Evolutionary conservation across 345 rosid species (phyloP).

Genomic region (Brassica nigra): DNA sequence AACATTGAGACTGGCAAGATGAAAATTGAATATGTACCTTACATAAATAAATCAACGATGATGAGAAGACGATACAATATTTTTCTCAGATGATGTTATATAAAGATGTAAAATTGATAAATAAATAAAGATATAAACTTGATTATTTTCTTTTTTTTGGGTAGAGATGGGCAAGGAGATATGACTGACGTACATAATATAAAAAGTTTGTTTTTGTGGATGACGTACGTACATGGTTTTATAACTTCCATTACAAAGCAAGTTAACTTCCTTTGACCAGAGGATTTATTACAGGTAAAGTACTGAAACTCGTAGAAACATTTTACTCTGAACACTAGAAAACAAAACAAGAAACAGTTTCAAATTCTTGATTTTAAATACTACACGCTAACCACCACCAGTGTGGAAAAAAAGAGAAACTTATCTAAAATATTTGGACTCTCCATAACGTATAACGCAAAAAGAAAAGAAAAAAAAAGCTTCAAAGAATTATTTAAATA

Average conservation of each 20-base stretch:
- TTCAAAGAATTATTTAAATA: neutral
- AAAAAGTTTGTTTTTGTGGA: neutral
- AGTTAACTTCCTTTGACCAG: conserved; percentile 31
- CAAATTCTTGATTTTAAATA: neutral
- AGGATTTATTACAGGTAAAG: conserved; percentile 10
- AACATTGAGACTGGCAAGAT: neutral
- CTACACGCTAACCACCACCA: neutral
- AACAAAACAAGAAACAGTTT: conserved; percentile 22
- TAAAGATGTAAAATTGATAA: too few relatives aligned
- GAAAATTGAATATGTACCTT: neutral
- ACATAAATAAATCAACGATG: neutral
- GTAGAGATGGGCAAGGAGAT: neutral
- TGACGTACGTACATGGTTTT: conserved; percentile 15
- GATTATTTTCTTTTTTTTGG: neutral
- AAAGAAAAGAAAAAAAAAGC: neutral
- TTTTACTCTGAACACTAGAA: conserved; percentile 9
- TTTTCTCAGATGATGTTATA: neutral
- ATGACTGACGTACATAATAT: neutral
- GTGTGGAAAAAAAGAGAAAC: neutral
- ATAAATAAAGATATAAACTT: neutral
- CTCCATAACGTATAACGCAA: conserved; percentile 2
- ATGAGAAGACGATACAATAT: neutral
- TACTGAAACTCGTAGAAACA: conserved; percentile 22
- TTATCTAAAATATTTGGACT: conserved; percentile 17
- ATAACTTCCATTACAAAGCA: conserved; percentile 11